Conservation (phyloP, 1,284 basidiomycete genomes). For the Bondarzewia mesenterica region DNA sequence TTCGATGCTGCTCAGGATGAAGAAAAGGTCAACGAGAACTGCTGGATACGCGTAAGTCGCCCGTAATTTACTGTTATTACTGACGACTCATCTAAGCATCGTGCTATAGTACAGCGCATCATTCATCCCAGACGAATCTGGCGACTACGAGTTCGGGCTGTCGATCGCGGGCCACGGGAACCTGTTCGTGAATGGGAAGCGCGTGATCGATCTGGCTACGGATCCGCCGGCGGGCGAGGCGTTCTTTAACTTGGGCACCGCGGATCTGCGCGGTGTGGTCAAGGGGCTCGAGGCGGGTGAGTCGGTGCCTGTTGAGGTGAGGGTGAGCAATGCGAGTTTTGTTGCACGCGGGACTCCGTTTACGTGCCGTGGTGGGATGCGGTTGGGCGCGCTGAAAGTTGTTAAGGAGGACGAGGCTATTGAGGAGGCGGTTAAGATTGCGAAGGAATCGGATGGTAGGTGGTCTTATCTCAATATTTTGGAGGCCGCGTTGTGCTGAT, state of each 20-base stretch:
- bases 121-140: conserved; percentile 41
- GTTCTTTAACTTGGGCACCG: conserved; percentile 49
- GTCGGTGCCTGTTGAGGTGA: conserved; percentile 29
- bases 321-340: conserved; percentile 26
- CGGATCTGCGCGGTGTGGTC: conserved; percentile 26
- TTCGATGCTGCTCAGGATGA: conserved; percentile 13
- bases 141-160: conserved; percentile 61
- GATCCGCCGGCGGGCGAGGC: conserved; percentile 57
- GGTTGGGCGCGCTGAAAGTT: conserved; percentile 32
- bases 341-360: conserved; percentile 24
- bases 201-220: conserved; percentile 62
- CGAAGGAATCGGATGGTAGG: conserved; percentile 37
- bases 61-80: conserved; percentile 8
- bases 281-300: conserved; percentile 28
- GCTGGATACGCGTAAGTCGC: conserved; percentile 29
- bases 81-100: conserved; percentile 39
- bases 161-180: conserved; percentile 56
- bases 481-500: not conserved
- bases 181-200: conserved; percentile 49
- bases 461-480: not conserved
- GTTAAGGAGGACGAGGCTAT: conserved; percentile 29
- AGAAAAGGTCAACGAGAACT: conserved; percentile 25
- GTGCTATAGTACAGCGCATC: conserved; percentile 36
- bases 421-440: conserved; percentile 34
- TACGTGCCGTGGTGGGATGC: conserved; percentile 34